phyloP scores from a whole-genome alignment of 768 basidiomycete species.

The Mycena chlorophos region DNA sequence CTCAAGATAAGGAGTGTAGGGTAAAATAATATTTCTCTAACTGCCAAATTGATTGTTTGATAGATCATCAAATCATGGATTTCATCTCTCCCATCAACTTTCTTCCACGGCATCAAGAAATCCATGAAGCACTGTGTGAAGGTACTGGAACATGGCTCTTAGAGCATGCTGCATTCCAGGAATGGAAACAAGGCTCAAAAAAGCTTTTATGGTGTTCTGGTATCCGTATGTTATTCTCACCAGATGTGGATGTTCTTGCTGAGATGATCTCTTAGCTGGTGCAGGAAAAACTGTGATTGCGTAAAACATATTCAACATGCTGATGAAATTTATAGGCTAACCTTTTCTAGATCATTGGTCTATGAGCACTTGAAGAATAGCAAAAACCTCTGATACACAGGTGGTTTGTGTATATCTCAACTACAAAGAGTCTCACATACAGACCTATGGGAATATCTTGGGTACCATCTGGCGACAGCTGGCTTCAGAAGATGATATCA shows the following conservation, averaged over 20 bases:
- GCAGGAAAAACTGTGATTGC: slow-evolving; percentile 1
- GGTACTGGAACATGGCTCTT: slow-evolving; percentile 1
- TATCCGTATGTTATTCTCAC: slow-evolving; percentile 2
- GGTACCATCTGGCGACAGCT: not conserved
- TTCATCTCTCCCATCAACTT: not conserved
- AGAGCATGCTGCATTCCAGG: not conserved
- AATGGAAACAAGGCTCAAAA: not conserved
- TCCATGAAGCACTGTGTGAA: not conserved
- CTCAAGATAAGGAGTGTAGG: no score
- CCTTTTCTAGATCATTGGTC: not conserved
- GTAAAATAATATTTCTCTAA: no score
- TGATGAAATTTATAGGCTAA: not conserved
- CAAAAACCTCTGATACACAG: not conserved
- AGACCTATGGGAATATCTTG: not conserved
- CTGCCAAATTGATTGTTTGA: no score
- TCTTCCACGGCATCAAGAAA: not conserved
- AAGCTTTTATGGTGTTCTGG: not conserved
- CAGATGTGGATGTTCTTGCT: not conserved
- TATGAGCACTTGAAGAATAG: not conserved
- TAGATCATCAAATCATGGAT: no score
- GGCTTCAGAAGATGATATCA: not conserved
- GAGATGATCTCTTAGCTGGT: not conserved
- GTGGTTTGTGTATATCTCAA: not conserved
- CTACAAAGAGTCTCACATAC: not conserved
- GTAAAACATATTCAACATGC: not conserved